phyloP scores from a whole-genome alignment of 2,329 filamentous ascomycete species.

The Mariannaea sp. region DNA sequence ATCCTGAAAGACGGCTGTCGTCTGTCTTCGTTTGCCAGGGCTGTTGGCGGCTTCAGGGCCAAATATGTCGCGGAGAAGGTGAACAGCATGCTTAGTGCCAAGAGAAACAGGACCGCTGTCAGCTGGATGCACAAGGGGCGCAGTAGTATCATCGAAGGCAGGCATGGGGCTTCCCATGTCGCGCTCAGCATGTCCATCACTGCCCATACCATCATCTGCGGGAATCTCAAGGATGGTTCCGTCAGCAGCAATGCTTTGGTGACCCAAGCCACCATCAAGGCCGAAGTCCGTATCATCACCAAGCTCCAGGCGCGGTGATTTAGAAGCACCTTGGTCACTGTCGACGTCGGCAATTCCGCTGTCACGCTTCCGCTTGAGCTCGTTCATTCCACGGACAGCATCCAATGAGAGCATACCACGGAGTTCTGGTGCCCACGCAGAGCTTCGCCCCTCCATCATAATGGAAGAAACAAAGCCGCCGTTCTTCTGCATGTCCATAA shows the following conservation, averaged over 20 bases:
- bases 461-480: conserved; percentile 89
- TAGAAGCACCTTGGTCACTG: conserved; percentile 65
- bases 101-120: conserved; percentile 87
- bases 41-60: conserved; percentile 72
- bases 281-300: conserved; percentile 66
- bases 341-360: conserved; percentile 83
- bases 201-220: conserved; percentile 57
- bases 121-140: conserved; percentile 75
- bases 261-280: conserved; percentile 53
- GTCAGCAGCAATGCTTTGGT: conserved; percentile 60
- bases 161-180: conserved; percentile 56
- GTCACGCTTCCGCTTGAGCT: conserved; percentile 93
- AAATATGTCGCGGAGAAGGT: conserved; percentile 88
- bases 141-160: conserved; percentile 78
- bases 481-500: conserved; percentile 90
- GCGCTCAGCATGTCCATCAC: conserved; percentile 53
- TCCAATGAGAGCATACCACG: conserved; percentile 91
- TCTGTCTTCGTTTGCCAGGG: conserved; percentile 74
- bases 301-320: conserved; percentile 71
- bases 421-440: conserved; percentile 89
- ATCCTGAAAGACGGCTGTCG: conserved; percentile 85
- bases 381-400: conserved; percentile 73
- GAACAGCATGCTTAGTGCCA: conserved; percentile 93
- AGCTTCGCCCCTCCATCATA: conserved; percentile 77
- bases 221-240: conserved; percentile 69